phyloP scores from a whole-genome alignment of 257 asterid genomes.

The Salvia splendens region DNA sequence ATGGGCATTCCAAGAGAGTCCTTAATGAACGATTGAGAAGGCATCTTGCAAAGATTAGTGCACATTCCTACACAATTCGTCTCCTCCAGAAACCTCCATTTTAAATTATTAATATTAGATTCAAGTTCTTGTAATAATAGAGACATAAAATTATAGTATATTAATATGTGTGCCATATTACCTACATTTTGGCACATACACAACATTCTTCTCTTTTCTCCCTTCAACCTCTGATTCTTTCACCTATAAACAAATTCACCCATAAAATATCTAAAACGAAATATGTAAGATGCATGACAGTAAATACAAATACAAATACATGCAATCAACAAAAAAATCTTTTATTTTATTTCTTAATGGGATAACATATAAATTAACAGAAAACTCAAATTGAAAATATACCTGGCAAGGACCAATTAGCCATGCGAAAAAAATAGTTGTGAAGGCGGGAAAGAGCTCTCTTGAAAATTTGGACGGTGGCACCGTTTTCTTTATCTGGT shows the following conservation, averaged over 20 bases:
- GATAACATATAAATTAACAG: not conserved
- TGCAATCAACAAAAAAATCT: no score
- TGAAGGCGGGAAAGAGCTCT: slow-evolving; percentile 70
- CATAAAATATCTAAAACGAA: no score
- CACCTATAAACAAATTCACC: slow-evolving; percentile 44
- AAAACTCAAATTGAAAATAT: not conserved
- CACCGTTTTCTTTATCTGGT: slow-evolving; percentile 55
- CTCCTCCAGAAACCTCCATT: slow-evolving; percentile 78
- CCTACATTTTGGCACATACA: slow-evolving; percentile 90
- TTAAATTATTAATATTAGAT: no score
- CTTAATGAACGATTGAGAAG: slow-evolving; percentile 81
- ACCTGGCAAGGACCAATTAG: slow-evolving; percentile 91
- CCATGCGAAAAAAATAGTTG: slow-evolving; percentile 84
- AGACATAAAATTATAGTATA: no score
- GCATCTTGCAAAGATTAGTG: slow-evolving; percentile 92
- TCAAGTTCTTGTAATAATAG: no score
- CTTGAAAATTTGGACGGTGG: slow-evolving; percentile 65
- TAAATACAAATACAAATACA: no score
- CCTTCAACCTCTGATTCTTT: slow-evolving; percentile 70
- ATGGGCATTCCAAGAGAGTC: slow-evolving; percentile 80
- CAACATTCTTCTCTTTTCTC: slow-evolving; percentile 70
- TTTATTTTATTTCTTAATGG: not conserved
- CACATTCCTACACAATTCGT: slow-evolving; percentile 96
- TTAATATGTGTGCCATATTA: slow-evolving; percentile 13
- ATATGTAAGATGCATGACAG: no score